A percentile compares a stretch with the other conserved stretches of the same genome.
phyloP scores from a whole-genome alignment of 2,329 filamentous ascomycete species.

The Beauveria asiatica region DNA sequence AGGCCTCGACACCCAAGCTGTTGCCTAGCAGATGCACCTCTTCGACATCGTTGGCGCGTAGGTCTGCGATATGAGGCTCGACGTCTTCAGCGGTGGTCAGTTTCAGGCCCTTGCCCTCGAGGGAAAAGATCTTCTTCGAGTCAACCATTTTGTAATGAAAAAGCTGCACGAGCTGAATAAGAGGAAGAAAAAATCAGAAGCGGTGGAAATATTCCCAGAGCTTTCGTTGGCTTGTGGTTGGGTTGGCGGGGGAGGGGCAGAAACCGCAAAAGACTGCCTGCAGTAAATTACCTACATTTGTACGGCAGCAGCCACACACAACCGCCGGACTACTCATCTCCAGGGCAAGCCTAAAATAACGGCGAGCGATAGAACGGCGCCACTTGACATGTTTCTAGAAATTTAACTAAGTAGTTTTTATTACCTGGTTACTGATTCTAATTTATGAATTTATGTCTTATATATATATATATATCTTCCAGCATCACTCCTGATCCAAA shows the following conservation, averaged over 20 bases:
- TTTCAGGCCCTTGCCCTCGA: slow-evolving; percentile 87
- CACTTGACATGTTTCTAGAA: no score
- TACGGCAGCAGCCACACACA: background rate
- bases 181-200: background rate
- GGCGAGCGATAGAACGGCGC: background rate
- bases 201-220: background rate
- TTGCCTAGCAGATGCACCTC: slow-evolving; percentile 85
- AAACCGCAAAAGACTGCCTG: background rate
- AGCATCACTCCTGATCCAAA: no score
- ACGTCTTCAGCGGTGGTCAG: slow-evolving; percentile 83
- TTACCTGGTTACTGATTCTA: no score
- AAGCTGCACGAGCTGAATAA: background rate
- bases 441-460: no score
- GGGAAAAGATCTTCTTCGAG: slow-evolving; percentile 66
- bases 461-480: no score
- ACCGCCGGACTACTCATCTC: background rate
- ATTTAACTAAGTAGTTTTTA: no score
- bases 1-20: slow-evolving; percentile 84
- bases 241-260: slow-evolving; percentile 14
- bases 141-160: slow-evolving; percentile 34
- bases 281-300: background rate
- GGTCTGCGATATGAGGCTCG: slow-evolving; percentile 69
- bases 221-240: background rate
- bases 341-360: slow-evolving; percentile 8
- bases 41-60: slow-evolving; percentile 69